Base-by-base conservation (phyloP, 208 protist species). In the Crithidia mellificae region DNA sequence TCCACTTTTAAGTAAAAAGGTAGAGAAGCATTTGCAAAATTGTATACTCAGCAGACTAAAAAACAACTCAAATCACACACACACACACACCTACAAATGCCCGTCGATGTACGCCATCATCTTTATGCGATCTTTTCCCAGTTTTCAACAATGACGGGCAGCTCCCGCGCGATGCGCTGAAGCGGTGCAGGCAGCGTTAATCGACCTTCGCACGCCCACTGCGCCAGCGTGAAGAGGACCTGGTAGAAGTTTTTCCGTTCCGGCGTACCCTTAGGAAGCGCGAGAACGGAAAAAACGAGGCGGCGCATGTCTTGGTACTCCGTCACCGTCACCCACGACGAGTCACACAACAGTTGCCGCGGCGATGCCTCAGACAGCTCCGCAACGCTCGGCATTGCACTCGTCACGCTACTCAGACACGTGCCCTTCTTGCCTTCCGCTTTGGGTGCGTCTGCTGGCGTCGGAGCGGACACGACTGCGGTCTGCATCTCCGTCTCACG, bases 211-310 rank as follows among this genome's bases (percentile, higher is more conserved):
- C 77, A 77, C 14, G 68, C 71, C 67, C 78, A 72, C 71, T 83
- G 72, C 25, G 80, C 77, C 20, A 93, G 71, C 19, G 72, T 71
- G 53, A 87, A 82, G 43, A 90, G 73, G 36, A 87, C 41, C 41
- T 75, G 76, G 22, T 78, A 77, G 29, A 93, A 77, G 29, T 83
- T 76, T 0, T 53, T 69, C 22, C 74, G 63, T 39, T 63, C 34
- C 15, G 59, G 58, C 12, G 65, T 59, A 46, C 27, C 56, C 1
- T 63, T 53, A 12, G 72, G 61, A 17, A 56, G 32, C 4, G 56
- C 51, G 22, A 91, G 68, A 19, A 57, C 49, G 27, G 47, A 41
- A 8, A 47, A 43, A 41, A 91, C 80, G 11, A 63, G 62, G 0
- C 39, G 41, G 12, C 76, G 63, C 43, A 88, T 78, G 20, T 68